A percentile compares a stretch with the other conserved stretches of the same genome.
Conservation (phyloP, 306 rosid species). For the Acacia acuminata region DNA sequence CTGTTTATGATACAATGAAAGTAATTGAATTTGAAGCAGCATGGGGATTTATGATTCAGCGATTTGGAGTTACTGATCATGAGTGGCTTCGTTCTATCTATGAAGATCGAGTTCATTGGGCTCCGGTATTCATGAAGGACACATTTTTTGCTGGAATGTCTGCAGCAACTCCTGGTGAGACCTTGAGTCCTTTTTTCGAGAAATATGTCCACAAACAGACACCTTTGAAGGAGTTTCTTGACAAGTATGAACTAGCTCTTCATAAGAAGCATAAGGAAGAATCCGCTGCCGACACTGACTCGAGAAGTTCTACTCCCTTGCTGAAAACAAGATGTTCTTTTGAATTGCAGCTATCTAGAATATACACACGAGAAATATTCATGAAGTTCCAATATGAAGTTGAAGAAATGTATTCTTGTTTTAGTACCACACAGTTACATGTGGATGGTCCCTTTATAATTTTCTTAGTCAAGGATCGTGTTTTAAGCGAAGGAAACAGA, state of each 20-base stretch:
- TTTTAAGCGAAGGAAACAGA: conserved; percentile 66
- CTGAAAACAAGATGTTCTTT: conserved; percentile 89
- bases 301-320: conserved; percentile 76
- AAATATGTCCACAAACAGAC: conserved; percentile 91
- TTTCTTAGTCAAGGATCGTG: conserved; percentile 90
- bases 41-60: conserved; percentile 84
- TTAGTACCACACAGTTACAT: conserved; percentile 82
- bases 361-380: conserved; percentile 75
- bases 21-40: conserved; percentile 90
- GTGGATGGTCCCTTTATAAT: conserved; percentile 74
- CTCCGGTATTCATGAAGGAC: conserved; percentile 81
- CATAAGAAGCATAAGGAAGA: conserved; percentile 90
- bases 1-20: conserved; percentile 81
- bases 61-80: conserved; percentile 70
- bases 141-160: conserved; percentile 75
- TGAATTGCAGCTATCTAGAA: conserved; percentile 81
- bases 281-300: conserved; percentile 70
- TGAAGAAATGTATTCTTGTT: conserved; percentile 93
- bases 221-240: conserved; percentile 92
- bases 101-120: conserved; percentile 86
- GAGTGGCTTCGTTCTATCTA: conserved; percentile 87
- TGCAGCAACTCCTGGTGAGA: conserved; percentile 65
- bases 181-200: conserved; percentile 68
- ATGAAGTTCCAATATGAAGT: conserved; percentile 82
- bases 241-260: conserved; percentile 86